phyloP scores from a whole-genome alignment of 768 basidiomycete genomes.

The Mycena rosella region DNA sequence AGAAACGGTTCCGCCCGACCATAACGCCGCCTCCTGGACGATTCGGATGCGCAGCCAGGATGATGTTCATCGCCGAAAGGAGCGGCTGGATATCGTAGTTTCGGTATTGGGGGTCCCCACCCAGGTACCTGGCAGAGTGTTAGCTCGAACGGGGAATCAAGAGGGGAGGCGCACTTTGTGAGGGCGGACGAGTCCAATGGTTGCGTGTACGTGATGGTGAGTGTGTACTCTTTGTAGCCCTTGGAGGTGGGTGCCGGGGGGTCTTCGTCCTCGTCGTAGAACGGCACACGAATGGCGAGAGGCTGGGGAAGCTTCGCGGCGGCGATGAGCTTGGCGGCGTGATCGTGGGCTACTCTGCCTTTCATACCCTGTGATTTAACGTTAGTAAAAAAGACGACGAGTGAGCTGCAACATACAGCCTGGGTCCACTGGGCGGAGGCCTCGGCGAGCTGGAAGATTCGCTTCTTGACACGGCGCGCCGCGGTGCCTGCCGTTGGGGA shows the following conservation, averaged over 20 bases:
- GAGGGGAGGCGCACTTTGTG: too few relatives aligned
- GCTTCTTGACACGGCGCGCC: constrained; percentile 65
- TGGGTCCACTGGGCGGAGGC: constrained; percentile 58
- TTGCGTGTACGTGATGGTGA: constrained; percentile 57
- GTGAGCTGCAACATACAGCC: not conserved
- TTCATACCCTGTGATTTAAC: not conserved
- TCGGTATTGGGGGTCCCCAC: constrained; percentile 65
- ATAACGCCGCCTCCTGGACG: constrained; percentile 67
- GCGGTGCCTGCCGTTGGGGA: constrained; percentile 63
- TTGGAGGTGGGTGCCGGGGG: constrained; percentile 53
- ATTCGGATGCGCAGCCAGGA: constrained; percentile 69
- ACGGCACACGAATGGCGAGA: constrained; percentile 57
- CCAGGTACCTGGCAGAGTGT: constrained; percentile 58
- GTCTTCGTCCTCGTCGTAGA: constrained; percentile 64
- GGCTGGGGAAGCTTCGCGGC: constrained; percentile 61
- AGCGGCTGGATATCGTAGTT: constrained; percentile 70
- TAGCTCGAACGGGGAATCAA: constrained; percentile 50
- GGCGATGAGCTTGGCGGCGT: constrained; percentile 64
- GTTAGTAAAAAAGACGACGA: not conserved
- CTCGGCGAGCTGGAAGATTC: constrained; percentile 76
- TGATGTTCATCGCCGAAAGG: constrained; percentile 74
- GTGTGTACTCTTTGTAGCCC: constrained; percentile 60
- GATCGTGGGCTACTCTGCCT: constrained; percentile 66
- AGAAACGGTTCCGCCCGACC: constrained; percentile 76
- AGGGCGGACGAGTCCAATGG: constrained; percentile 63